Evolutionary conservation across 176 grass and related monocot genomes (phyloP), one percentile per base, ranked within the genome.

Genomic region (Rhynchospora tenuis): DNA sequence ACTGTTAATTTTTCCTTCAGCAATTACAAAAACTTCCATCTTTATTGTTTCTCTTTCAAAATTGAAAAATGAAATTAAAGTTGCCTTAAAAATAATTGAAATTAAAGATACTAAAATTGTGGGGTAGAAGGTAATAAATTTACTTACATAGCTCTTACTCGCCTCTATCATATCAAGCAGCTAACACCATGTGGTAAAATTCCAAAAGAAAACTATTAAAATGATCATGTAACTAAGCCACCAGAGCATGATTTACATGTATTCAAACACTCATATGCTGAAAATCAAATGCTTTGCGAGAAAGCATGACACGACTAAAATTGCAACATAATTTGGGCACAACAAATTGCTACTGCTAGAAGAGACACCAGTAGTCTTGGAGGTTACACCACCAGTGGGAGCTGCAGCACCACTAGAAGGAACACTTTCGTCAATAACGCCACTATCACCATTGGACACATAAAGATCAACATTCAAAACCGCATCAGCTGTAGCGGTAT

Each of bases 381-480:
- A 80, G 58, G 74, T 77, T 12, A 3, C 22, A 78, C 77, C 52
- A 4, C 77, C 77, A 43, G 0, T 20, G 47, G 59, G 50, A 64
- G 59, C 65, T 43, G 79, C 45, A 51, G 20, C 42, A 16, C 24
- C 38, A 9, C 38, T 82, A 7, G 79, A 50, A 65, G 79, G 79
- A 48, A 82, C 79, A 15, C 29, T 65, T 82, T 65, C 79, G 0
- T 62, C 79, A 51, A 82, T 50, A 65, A 48, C 57, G 9, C 33
- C 54, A 78, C 26, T 51, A 8, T 27, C 45, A 31, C n/a, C 50
- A 82, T 78, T 59, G 50, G 54, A 47, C 14, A 90, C 75, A 28
- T 90, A 87, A 64, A 92, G 52, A 77, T 95, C 84, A 46, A 88
- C 67, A 61, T 86, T 66, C 27, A 95, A 84, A 11, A 95, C 84